Percentiles rank a stretch among this genome's conserved stretches.
Conservation (phyloP, 208 protist species). For the Zelonia costaricensis region DNA sequence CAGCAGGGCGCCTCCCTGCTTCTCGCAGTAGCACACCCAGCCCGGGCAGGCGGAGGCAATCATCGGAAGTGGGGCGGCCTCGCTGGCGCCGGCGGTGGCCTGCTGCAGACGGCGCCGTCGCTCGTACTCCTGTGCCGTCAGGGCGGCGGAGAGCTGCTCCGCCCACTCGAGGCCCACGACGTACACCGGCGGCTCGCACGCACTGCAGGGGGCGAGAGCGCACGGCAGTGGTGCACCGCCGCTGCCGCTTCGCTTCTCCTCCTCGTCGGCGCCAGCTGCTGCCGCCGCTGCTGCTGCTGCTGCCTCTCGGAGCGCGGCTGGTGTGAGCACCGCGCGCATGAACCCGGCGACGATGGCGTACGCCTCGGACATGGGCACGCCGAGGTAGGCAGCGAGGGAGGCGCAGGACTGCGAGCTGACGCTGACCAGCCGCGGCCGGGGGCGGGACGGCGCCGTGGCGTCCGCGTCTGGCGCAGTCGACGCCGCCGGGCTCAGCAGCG, state of each 20-base stretch:
- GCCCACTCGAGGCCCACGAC: slow-evolving; percentile 88
- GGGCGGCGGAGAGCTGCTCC: slow-evolving; percentile 66
- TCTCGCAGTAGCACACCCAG: slow-evolving; percentile 99
- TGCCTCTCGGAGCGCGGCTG: neutral
- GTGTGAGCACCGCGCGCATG: slow-evolving; percentile 39
- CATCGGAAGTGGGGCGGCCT: slow-evolving; percentile 73
- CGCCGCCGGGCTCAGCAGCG: neutral
- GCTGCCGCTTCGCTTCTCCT: no score
- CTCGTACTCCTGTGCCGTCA: slow-evolving; percentile 83
- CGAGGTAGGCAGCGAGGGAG: slow-evolving; percentile 89
- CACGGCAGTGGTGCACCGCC: no score
- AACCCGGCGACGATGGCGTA: slow-evolving; percentile 73
- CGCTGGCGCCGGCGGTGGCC: neutral
- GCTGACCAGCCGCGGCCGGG: slow-evolving; percentile 78
- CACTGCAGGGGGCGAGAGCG: no score
- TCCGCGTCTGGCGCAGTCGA: neutral
- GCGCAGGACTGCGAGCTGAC: slow-evolving; percentile 93
- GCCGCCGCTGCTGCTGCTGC: neutral
- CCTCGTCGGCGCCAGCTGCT: neutral
- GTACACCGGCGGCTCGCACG: slow-evolving; percentile 19
- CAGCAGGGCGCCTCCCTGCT: slow-evolving; percentile 92
- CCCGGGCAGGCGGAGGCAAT: slow-evolving; percentile 96
- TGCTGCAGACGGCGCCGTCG: neutral
- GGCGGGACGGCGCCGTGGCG: neutral
- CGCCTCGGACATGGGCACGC: slow-evolving; percentile 31